phyloP scores from a whole-genome alignment of 2,329 filamentous ascomycete genomes.

The Cladophialophora yegresii region DNA sequence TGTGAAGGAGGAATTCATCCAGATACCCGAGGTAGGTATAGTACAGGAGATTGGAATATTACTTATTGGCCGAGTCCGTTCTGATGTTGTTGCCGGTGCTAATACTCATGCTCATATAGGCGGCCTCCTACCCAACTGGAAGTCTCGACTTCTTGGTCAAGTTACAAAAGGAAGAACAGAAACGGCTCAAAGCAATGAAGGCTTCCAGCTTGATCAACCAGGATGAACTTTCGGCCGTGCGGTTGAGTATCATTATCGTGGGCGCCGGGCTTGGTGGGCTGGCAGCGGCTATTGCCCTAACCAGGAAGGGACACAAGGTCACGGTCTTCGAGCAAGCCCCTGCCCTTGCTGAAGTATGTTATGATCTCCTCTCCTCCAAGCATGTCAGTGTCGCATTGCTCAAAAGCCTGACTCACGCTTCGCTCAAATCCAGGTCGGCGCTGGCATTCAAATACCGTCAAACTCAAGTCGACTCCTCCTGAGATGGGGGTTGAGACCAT shows the following conservation, averaged over 20 bases:
- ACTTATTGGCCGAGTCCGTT: not conserved
- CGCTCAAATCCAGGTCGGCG: constrained; percentile 36
- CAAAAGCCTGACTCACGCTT: not conserved
- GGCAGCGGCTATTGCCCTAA: constrained; percentile 39
- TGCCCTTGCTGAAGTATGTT: constrained; percentile 25
- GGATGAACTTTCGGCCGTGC: constrained; percentile 17
- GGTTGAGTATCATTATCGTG: constrained; percentile 44
- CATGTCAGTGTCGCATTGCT: too few relatives aligned
- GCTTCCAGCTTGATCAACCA: constrained; percentile 10
- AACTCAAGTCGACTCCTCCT: constrained; percentile 39
- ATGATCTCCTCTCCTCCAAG: not conserved
- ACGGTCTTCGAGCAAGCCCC: constrained; percentile 38
- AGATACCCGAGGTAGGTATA: constrained; percentile 26
- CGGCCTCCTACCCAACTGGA: constrained; percentile 30
- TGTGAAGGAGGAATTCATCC: constrained; percentile 39
- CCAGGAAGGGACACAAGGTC: constrained; percentile 36
- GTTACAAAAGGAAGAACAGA: constrained; percentile 25
- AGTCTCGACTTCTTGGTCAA: constrained; percentile 30
- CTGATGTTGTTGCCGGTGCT: not conserved
- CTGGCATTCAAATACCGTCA: constrained; percentile 39
- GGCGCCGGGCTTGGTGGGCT: constrained; percentile 41
- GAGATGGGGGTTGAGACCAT: constrained; percentile 37
- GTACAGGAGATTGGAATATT: not conserved
- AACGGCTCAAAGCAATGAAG: constrained; percentile 21
- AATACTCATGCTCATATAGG: constrained; percentile 10